phyloP scores from a whole-genome alignment of 345 rosid species.

The Raphanus sativus region DNA sequence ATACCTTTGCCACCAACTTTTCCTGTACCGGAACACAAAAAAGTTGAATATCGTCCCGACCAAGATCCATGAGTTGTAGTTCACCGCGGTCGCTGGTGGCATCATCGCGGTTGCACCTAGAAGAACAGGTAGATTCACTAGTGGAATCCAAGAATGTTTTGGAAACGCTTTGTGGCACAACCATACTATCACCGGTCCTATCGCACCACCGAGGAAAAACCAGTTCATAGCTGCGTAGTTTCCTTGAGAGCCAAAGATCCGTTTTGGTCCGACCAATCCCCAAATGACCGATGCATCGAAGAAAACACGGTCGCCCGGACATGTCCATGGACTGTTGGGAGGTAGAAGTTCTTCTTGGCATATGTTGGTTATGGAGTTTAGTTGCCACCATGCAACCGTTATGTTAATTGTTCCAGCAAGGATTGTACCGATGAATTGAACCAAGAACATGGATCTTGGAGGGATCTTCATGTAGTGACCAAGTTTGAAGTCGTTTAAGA shows the following conservation, averaged over 20 bases:
- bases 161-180: conserved; percentile 76
- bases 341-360: conserved; percentile 81
- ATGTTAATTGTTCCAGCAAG: conserved; percentile 82
- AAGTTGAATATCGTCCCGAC: conserved; percentile 87
- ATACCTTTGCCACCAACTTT: conserved; percentile 72
- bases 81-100: conserved; percentile 82
- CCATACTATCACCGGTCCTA: conserved; percentile 81
- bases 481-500: conserved; percentile 86
- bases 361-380: conserved; percentile 64
- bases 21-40: conserved; percentile 65
- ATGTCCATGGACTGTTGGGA: conserved; percentile 78
- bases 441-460: conserved; percentile 95
- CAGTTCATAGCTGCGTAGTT: conserved; percentile 75
- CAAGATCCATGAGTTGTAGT: conserved; percentile 74
- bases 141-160: conserved; percentile 74
- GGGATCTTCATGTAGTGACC: conserved; percentile 99
- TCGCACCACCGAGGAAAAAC: conserved; percentile 83
- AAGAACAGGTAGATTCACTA: conserved; percentile 85
- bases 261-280: conserved; percentile 43
- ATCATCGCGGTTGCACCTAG: conserved; percentile 76
- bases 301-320: conserved; percentile 82
- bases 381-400: conserved; percentile 83
- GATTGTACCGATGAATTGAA: conserved; percentile 87
- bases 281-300: conserved; percentile 91
- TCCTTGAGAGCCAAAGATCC: conserved; percentile 43